phyloP scores from a whole-genome alignment of 2,329 filamentous ascomycete genomes.

The Penicillium sp. region DNA sequence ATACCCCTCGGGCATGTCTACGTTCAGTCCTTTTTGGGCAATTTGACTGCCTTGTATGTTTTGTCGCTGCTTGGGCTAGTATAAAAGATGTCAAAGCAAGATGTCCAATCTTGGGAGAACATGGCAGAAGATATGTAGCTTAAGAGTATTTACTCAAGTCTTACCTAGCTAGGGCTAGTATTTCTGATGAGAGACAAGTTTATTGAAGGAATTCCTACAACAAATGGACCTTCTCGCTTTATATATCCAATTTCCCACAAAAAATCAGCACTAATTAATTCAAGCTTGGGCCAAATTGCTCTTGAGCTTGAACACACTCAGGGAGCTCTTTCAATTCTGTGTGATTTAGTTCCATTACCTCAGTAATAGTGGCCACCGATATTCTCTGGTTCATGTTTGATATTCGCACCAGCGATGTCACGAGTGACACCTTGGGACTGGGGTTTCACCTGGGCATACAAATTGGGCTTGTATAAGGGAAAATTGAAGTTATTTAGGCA shows the following conservation, averaged over 20 bases:
- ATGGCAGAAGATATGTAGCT: not conserved
- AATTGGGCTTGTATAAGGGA: not conserved
- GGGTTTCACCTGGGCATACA: not conserved
- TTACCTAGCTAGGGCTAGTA: not conserved
- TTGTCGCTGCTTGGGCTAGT: not conserved
- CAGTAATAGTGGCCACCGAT: not conserved
- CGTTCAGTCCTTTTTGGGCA: not conserved
- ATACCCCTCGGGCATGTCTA: slow-evolving; percentile 1
- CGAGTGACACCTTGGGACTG: too few species aligned
- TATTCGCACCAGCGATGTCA: not conserved
- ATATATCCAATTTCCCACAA: not conserved
- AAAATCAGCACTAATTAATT: not conserved
- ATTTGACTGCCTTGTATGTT: not conserved
- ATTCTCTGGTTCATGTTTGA: not conserved
- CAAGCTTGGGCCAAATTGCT: not conserved
- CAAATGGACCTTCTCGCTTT: not conserved
- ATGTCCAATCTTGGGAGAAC: not conserved
- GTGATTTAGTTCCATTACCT: not conserved
- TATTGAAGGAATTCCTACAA: not conserved
- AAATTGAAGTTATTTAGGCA: not conserved
- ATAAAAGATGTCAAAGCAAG: not conserved
- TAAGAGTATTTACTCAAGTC: not conserved
- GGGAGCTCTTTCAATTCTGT: not conserved
- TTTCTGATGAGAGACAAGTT: not conserved
- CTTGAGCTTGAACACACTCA: not conserved